These are phyloP conservation scores for Sanghuangporus baumii DNA, from an alignment of 1,284 basidiomycete genomes.

Conservation along the genomic window DNA sequence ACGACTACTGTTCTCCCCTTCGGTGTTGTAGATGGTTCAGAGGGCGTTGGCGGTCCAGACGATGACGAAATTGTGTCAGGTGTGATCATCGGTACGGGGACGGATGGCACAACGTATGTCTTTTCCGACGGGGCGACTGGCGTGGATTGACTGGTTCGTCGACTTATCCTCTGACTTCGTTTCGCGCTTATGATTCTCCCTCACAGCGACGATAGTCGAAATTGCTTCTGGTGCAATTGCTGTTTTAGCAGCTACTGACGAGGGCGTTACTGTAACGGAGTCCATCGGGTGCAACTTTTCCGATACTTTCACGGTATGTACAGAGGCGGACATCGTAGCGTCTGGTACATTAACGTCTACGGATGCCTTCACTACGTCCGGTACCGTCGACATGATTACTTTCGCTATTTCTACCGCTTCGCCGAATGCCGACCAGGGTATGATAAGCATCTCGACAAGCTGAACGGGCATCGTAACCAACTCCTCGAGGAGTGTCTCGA, in stretches of 20 bases:
- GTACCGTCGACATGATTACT: not conserved
- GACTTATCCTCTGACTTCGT: not conserved
- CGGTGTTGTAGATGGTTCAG: not conserved
- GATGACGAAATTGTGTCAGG: not conserved
- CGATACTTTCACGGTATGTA: not conserved
- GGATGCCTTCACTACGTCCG: not conserved
- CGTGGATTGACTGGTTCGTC: not conserved
- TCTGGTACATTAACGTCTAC: not conserved
- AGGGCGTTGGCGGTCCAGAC: not conserved
- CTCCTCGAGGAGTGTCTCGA: no score
- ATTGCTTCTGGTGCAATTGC: not conserved
- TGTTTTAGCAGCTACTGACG: not conserved
- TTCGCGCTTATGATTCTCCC: not conserved
- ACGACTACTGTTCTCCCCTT: not conserved
- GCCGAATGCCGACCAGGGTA: not conserved
- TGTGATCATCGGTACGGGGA: not conserved
- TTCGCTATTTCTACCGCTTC: not conserved
- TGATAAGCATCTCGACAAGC: not conserved
- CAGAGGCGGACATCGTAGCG: not conserved
- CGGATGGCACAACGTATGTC: not conserved
- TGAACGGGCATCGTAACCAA: not conserved
- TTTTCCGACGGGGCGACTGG: not conserved
- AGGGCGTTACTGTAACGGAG: not conserved
- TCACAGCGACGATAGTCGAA: not conserved
- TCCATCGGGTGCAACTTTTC: not conserved